Percentiles rank a stretch among this genome's conserved stretches.
Conservation (phyloP, 495 filamentous ascomycete genomes). For the Penicillium bovifimosum region DNA sequence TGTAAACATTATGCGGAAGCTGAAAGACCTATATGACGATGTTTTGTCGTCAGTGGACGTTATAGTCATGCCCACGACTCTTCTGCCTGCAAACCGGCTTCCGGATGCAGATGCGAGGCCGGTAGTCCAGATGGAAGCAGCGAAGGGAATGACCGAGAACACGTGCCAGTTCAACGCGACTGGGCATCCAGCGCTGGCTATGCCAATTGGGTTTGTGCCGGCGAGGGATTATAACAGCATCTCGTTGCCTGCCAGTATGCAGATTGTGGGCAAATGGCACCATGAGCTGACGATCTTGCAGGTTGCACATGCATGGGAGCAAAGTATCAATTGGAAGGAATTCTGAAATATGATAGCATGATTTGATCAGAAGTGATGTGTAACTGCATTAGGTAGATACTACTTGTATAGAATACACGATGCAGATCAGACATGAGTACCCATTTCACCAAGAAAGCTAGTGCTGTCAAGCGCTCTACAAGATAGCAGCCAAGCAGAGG, state of each 20-base stretch:
- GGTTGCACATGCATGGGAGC: slow-evolving; percentile 33
- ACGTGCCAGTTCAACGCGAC: background rate
- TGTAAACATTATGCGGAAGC: slow-evolving; percentile 23
- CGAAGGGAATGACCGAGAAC: background rate
- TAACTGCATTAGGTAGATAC: too few species aligned
- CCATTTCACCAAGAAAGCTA: too few species aligned
- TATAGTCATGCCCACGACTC: background rate
- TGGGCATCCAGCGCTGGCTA: background rate
- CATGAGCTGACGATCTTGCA: slow-evolving; percentile 40
- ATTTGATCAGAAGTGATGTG: too few species aligned
- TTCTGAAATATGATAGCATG: background rate
- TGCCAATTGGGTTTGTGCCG: background rate
- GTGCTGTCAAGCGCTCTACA: too few species aligned
- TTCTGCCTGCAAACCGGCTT: background rate
- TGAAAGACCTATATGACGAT: slow-evolving; percentile 30
- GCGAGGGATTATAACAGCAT: slow-evolving; percentile 22
- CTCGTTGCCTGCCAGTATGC: slow-evolving; percentile 44
- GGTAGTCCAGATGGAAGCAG: background rate
- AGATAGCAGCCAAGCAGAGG: too few species aligned
- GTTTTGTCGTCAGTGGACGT: background rate
- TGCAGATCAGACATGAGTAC: too few species aligned
- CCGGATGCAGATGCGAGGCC: background rate
- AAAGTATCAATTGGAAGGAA: background rate
- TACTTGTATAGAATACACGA: too few species aligned
- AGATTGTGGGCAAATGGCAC: slow-evolving; percentile 44